A percentile compares a stretch with the other conserved stretches of the same genome.
Conservation (phyloP, 1,284 basidiomycete species). For the Malassezia obtusa region DNA sequence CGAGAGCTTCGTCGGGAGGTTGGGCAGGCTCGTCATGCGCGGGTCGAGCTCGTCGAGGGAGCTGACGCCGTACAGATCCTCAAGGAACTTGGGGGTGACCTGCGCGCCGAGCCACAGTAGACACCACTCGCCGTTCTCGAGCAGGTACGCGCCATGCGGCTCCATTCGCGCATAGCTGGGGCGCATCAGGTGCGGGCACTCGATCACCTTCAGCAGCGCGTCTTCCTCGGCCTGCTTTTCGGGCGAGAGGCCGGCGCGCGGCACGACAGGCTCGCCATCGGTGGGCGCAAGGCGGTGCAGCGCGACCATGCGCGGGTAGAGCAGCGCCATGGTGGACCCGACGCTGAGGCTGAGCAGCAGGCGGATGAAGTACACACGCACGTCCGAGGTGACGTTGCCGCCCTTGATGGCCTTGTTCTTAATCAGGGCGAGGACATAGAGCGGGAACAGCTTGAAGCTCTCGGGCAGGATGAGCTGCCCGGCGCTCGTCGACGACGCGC, state of each 20-base stretch:
- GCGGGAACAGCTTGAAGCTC: conserved; percentile 76
- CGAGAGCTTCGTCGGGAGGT: conserved; percentile 66
- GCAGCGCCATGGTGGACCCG: conserved; percentile 62
- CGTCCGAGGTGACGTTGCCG: conserved; percentile 79
- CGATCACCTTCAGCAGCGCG: conserved; percentile 53
- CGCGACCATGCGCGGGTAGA: conserved; percentile 83
- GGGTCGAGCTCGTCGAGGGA: conserved; percentile 65
- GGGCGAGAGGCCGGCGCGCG: conserved; percentile 42
- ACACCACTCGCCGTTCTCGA: conserved; percentile 82
- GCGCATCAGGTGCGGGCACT: conserved; percentile 66
- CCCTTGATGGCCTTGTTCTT: conserved; percentile 85
- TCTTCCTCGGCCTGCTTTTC: conserved; percentile 51
- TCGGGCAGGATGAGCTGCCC: conserved; percentile 91
- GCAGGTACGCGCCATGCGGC: conserved; percentile 76
- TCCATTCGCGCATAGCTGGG: conserved; percentile 80
- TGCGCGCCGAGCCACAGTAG: conserved; percentile 84
- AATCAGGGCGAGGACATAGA: conserved; percentile 71
- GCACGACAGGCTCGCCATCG: conserved; percentile 58
- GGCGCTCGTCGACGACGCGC: conserved; percentile 68
- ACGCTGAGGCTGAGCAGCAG: conserved; percentile 64
- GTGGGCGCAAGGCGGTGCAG: conserved; percentile 71
- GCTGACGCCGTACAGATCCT: conserved; percentile 77
- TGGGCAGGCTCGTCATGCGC: conserved; percentile 63
- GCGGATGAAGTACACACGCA: conserved; percentile 76
- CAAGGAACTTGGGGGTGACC: conserved; percentile 69